A percentile compares a stretch with the other conserved stretches of the same genome.
Evolutionary conservation across 1,139 yeast genomes (phyloP).

Genomic region (Yamadazyma triangularis): DNA sequence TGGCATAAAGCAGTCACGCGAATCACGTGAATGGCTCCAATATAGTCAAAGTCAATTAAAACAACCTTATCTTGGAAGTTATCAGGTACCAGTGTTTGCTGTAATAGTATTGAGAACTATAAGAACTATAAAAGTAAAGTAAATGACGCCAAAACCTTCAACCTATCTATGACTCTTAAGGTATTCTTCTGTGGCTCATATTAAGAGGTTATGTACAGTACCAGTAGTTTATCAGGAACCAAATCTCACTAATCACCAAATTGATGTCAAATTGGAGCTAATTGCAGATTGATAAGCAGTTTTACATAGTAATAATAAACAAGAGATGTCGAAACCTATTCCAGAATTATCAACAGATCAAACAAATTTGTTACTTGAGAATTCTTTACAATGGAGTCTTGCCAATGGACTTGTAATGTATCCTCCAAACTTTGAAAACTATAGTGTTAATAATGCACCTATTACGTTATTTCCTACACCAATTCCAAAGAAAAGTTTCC

Average conservation of each 20-base stretch:
- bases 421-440: conserved; percentile 49
- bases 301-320: too few species aligned
- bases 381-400: conserved; percentile 70
- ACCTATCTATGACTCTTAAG: too few species aligned
- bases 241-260: neutral
- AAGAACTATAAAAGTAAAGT: too few species aligned
- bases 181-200: too few species aligned
- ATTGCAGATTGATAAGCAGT: too few species aligned
- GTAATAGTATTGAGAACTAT: too few species aligned
- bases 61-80: too few species aligned
- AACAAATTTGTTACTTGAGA: conserved; percentile 28
- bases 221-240: conserved; percentile 1
- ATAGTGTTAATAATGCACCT: conserved; percentile 68
- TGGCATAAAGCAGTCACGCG: conserved; percentile 12
- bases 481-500: conserved; percentile 63
- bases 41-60: neutral
- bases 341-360: conserved; percentile 28
- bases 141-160: too few species aligned
- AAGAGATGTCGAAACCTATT: conserved; percentile 25
- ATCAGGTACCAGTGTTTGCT: too few species aligned
- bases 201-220: too few species aligned
- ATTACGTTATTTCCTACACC: conserved; percentile 90
- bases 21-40: conserved; percentile 7
- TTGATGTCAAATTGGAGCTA: too few species aligned
- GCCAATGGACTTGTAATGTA: conserved; percentile 78